phyloP scores from a whole-genome alignment of 768 basidiomycete genomes.

The Macrocybe gigantea region DNA sequence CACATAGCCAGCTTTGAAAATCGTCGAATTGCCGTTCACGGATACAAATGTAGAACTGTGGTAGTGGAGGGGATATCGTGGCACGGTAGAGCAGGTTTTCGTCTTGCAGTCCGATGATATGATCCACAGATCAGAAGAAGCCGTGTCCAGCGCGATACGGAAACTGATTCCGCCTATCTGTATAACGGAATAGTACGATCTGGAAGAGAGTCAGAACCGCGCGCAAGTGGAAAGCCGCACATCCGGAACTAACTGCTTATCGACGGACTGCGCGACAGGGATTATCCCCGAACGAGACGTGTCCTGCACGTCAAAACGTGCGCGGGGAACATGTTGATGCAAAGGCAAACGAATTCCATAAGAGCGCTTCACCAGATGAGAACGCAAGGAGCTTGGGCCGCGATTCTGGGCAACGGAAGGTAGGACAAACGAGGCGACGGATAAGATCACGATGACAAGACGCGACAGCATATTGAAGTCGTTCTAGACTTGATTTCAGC shows the following conservation, averaged over 20 bases:
- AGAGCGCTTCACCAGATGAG: neutral
- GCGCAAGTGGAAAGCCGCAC: neutral
- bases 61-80: constrained; percentile 67
- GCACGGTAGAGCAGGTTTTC: constrained; percentile 47
- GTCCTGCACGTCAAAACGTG: constrained; percentile 19
- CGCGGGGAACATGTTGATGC: constrained; percentile 14
- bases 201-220: constrained; percentile 19
- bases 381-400: neutral
- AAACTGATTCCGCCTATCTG: constrained; percentile 57
- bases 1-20: constrained; percentile 55
- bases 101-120: constrained; percentile 57
- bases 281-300: constrained; percentile 34
- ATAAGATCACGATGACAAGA: no score
- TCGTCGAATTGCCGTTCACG: constrained; percentile 56
- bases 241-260: constrained; percentile 33
- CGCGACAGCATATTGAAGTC: no score
- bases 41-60: constrained; percentile 58
- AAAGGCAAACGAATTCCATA: constrained; percentile 16
- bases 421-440: no score
- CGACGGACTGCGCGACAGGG: constrained; percentile 36
- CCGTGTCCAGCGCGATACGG: constrained; percentile 70
- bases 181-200: constrained; percentile 65
- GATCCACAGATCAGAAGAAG: constrained; percentile 69
- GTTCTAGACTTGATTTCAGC: no score
- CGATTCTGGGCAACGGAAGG: neutral